Evolutionary conservation across 1,139 yeast species (phyloP), one percentile per base, ranked within the genome.

Genomic region (Debaryomycetaceae sp.): DNA sequence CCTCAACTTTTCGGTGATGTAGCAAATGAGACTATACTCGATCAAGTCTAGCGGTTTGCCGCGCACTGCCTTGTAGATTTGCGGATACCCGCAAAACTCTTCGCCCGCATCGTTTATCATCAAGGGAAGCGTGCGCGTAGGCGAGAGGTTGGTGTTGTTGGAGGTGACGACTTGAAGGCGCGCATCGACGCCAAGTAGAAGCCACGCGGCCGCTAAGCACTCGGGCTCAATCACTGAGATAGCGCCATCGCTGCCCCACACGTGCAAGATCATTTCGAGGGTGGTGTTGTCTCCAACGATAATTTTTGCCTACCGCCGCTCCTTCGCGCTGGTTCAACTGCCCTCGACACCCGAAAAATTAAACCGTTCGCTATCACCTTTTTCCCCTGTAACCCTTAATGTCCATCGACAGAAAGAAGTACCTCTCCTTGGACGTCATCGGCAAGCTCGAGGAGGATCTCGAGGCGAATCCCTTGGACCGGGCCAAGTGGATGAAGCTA

Each of bases 361-460:
- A n/a, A n/a, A n/a, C n/a, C n/a, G n/a, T n/a, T n/a, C n/a, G n/a
- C n/a, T n/a, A n/a, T n/a, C n/a, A n/a, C n/a, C n/a, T n/a, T n/a
- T n/a, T n/a, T n/a, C n/a, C n/a, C n/a, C n/a, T n/a, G n/a, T n/a
- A n/a, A n/a, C n/a, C n/a, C n/a, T n/a, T n/a, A n/a, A n/a, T n/a
- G n/a, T 21, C 24, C 29, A 39, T 41, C 14, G 56, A 44, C 16
- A 58, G 51, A 40, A 53, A 54, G 42, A 61, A 60, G 39, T 43
- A 65, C 31, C 45, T 61, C 37, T 47, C 65, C 4, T 45, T 67
- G 34, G 83, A 75, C 41, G 63, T 67, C 23, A 66, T 74, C 27
- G 79, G 78, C 7, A 71, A 66, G 39, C 63, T 83, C 21, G 79
- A 80, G 43, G 86, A 79, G 38, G 70, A 65, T 17, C 53, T 83